These are phyloP conservation scores for Platanthera guangdongensis DNA, from an alignment of 106 monocot genomes.

Conservation along the genomic window DNA sequence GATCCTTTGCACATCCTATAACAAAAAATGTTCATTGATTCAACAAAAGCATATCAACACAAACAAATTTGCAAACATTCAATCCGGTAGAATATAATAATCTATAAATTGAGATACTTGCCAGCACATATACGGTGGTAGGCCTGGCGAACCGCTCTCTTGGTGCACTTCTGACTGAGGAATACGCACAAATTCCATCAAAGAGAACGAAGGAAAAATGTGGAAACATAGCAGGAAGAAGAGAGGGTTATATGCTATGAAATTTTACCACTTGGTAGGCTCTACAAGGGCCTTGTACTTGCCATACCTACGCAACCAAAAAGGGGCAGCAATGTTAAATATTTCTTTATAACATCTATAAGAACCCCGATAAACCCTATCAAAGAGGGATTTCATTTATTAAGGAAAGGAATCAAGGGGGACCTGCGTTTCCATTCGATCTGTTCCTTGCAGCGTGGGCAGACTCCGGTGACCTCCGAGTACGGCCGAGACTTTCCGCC, in stretches of 20 bases:
- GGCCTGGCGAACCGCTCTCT: conserved; percentile 76
- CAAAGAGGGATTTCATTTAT: too few species aligned
- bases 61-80: neutral
- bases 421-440: conserved; percentile 89
- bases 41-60: neutral
- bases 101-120: conserved; percentile 7
- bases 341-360: too few species aligned
- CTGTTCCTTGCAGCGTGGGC: conserved; percentile 72
- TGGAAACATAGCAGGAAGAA: neutral
- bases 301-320: conserved; percentile 53
- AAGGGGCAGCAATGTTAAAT: neutral
- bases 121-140: conserved; percentile 82
- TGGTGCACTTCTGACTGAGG: conserved; percentile 75
- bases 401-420: neutral
- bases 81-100: neutral
- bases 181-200: neutral
- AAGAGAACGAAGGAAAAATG: neutral
- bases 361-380: too few species aligned
- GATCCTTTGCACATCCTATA: conserved; percentile 63
- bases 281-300: conserved; percentile 88
- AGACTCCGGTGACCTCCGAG: conserved; percentile 79
- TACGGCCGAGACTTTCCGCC: conserved; percentile 61
- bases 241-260: too few species aligned
- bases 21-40: neutral
- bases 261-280: conserved; percentile 71